Evolutionary conservation across 306 rosid genomes (phyloP).

Genomic region (Cucurbita argyrosperma): DNA sequence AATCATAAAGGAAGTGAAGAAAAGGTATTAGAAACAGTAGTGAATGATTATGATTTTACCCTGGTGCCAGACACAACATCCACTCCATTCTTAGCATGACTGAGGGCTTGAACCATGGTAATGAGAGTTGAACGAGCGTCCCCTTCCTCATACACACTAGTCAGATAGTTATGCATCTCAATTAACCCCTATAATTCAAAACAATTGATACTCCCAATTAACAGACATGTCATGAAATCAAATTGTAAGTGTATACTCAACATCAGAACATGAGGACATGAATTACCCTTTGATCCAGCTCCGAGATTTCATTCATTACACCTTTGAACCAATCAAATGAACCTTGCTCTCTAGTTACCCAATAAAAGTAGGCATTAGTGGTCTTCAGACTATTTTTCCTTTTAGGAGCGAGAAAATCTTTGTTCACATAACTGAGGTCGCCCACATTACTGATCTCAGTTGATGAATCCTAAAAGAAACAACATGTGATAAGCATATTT

Average conservation of each 20-base stretch:
- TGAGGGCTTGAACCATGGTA: slow-evolving; percentile 99
- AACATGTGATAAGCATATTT: not conserved
- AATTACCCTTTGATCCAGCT: slow-evolving; percentile 83
- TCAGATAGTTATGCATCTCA: slow-evolving; percentile 99
- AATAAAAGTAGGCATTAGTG: slow-evolving; percentile 88
- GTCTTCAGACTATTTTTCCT: slow-evolving; percentile 65
- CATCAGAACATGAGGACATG: not conserved
- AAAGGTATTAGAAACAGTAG: not conserved
- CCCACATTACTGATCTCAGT: slow-evolving; percentile 51
- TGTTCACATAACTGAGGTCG: slow-evolving; percentile 40
- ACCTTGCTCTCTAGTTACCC: slow-evolving; percentile 99
- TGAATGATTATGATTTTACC: slow-evolving; percentile 23
- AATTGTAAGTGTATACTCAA: not conserved
- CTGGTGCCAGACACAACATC: slow-evolving; percentile 97
- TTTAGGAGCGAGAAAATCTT: slow-evolving; percentile 43
- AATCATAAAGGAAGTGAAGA: not conserved
- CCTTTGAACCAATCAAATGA: slow-evolving; percentile 99
- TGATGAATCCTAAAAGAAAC: slow-evolving; percentile 41
- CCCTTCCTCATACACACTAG: slow-evolving; percentile 97
- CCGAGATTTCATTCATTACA: slow-evolving; percentile 97
- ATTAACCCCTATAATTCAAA: slow-evolving; percentile 59
- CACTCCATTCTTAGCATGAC: slow-evolving; percentile 97
- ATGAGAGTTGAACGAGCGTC: slow-evolving; percentile 97
- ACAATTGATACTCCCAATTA: not conserved
- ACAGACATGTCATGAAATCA: not conserved